A percentile compares a stretch with the other conserved stretches of the same genome.
Conservation (phyloP, 2,329 filamentous ascomycete genomes). For the Claviceps sorghi region DNA sequence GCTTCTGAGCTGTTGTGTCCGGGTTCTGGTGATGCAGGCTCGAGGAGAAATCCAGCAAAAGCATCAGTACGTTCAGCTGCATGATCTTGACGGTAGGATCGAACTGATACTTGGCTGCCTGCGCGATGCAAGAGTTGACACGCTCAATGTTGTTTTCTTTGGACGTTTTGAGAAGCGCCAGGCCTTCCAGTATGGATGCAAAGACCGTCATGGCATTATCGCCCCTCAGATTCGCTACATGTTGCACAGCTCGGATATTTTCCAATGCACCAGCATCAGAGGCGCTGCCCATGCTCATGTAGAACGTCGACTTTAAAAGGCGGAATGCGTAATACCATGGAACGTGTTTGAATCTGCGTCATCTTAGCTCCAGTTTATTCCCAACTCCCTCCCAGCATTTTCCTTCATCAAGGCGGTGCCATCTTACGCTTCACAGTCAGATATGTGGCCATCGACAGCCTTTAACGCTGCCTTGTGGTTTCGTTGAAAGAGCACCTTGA, state of each 20-base stretch:
- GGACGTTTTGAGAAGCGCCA: slow-evolving; percentile 50
- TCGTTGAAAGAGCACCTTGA: slow-evolving; percentile 54
- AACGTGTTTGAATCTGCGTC: slow-evolving; percentile 42
- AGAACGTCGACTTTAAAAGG: slow-evolving; percentile 56
- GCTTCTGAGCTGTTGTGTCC: slow-evolving; percentile 42
- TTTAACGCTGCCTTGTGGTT: slow-evolving; percentile 61
- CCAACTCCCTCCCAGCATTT: no score
- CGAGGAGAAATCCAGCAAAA: slow-evolving; percentile 56
- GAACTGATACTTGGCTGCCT: slow-evolving; percentile 56
- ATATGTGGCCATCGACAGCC: slow-evolving; percentile 52
- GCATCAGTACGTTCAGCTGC: slow-evolving; percentile 50
- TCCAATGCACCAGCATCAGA: slow-evolving; percentile 51
- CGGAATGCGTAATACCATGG: slow-evolving; percentile 68
- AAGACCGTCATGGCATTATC: slow-evolving; percentile 52
- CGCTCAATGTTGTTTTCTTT: slow-evolving; percentile 53
- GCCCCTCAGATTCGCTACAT: slow-evolving; percentile 42
- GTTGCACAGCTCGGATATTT: slow-evolving; percentile 49
- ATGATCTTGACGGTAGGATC: slow-evolving; percentile 48
- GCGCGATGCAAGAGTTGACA: slow-evolving; percentile 59
- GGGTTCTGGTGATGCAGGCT: slow-evolving; percentile 49
- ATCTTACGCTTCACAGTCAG: slow-evolving; percentile 49
- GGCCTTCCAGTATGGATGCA: slow-evolving; percentile 52
- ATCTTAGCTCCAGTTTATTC: background rate
- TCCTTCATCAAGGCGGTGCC: background rate
- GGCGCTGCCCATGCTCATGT: slow-evolving; percentile 44